phyloP scores from a whole-genome alignment of 768 basidiomycete species.

The Tricholoma matsutake region DNA sequence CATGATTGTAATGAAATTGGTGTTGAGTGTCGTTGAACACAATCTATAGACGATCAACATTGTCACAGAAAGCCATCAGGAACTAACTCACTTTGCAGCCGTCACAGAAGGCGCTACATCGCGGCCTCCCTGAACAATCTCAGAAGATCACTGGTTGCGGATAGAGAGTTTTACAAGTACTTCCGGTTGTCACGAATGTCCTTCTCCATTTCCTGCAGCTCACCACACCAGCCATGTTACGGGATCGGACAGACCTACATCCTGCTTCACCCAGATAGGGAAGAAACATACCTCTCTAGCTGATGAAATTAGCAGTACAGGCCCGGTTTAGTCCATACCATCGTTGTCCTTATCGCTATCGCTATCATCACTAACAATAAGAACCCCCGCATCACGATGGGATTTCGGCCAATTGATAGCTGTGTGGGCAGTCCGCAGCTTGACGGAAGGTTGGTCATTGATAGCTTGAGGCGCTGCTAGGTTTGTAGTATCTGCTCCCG shows the following conservation, averaged over 20 bases:
- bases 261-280: background rate
- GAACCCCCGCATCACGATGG: constrained; percentile 36
- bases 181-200: constrained; percentile 7
- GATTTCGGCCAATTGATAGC: constrained; percentile 45
- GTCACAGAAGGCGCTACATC: constrained; percentile 8
- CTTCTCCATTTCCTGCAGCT: background rate
- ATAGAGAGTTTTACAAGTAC: constrained; percentile 16
- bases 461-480: constrained; percentile 3
- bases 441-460: background rate
- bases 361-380: constrained; percentile 41
- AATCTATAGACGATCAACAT: constrained; percentile 8
- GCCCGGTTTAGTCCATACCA: background rate
- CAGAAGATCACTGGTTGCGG: constrained; percentile 15
- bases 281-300: constrained; percentile 6
- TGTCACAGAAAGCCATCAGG: background rate
- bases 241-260: background rate
- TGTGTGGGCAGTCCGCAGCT: constrained; percentile 7
- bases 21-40: background rate
- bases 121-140: constrained; percentile 14
- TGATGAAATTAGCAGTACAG: background rate
- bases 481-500: constrained; percentile 29
- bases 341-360: constrained; percentile 23
- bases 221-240: background rate
- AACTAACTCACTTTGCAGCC: constrained; percentile 15
- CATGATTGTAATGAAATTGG: background rate